phyloP scores from a whole-genome alignment of 2,329 filamentous ascomycete species.

The Teratosphaeria gauchensis region DNA sequence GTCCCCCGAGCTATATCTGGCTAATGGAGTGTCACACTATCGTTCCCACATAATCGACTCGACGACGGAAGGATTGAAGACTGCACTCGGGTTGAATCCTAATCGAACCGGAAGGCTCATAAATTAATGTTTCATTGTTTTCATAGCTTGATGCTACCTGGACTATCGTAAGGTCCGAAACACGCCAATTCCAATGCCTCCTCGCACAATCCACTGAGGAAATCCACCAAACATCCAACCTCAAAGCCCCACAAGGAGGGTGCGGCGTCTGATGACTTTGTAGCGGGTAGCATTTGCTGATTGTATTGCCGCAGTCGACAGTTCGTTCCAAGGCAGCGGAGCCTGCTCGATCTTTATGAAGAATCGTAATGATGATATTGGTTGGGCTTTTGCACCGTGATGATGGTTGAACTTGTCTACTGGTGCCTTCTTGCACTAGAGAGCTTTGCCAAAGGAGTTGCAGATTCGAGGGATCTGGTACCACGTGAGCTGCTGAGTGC shows the following conservation, averaged over 20 bases:
- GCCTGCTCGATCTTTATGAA: background rate
- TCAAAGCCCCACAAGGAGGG: background rate
- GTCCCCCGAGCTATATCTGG: no score
- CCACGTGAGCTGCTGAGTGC: background rate
- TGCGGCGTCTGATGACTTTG: background rate
- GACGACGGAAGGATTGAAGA: no score
- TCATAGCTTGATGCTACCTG: background rate
- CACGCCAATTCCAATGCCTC: background rate
- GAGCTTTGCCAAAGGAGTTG: background rate
- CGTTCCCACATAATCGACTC: no score
- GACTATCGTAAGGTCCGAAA: background rate
- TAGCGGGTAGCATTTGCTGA: background rate
- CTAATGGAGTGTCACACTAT: no score
- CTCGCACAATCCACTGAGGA: background rate
- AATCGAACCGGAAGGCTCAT: background rate
- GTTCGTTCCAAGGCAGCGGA: background rate
- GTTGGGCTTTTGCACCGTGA: background rate
- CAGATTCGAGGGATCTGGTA: background rate
- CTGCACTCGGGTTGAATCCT: background rate
- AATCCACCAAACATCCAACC: background rate
- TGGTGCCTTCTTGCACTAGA: background rate
- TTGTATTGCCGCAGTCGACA: background rate
- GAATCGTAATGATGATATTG: background rate
- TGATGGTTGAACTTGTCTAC: background rate
- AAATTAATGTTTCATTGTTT: background rate